Evolutionary conservation across 805 yeast genomes (phyloP).

Genomic region (Nakazawaea wyomingensis): DNA sequence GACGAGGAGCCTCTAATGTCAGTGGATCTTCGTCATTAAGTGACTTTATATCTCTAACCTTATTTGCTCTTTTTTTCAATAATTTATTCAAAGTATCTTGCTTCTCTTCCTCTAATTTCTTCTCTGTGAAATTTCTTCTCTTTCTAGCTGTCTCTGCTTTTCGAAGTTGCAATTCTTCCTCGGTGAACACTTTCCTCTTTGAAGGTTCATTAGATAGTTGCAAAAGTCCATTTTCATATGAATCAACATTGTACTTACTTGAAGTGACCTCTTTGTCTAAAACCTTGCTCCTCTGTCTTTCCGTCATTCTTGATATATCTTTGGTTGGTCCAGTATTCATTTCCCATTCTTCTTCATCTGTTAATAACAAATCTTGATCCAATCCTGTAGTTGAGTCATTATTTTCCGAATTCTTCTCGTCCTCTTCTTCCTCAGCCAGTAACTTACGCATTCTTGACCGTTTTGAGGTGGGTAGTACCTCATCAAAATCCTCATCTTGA

Average conservation of each 20-base stretch:
- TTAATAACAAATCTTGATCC: constrained; percentile 2
- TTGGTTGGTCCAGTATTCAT: constrained; percentile 30
- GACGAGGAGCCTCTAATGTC: constrained; percentile 22
- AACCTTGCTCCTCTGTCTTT: constrained; percentile 46
- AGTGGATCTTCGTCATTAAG: constrained; percentile 18
- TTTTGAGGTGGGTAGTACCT: not conserved
- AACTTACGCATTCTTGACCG: not conserved
- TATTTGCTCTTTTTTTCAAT: constrained; percentile 77
- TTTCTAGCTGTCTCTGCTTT: constrained; percentile 86
- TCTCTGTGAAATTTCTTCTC: constrained; percentile 77
- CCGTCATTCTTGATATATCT: constrained; percentile 48
- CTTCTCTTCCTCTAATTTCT: constrained; percentile 86
- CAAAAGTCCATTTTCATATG: constrained; percentile 22
- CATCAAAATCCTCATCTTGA: constrained; percentile 1
- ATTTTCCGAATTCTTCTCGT: constrained; percentile 1
- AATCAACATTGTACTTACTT: constrained; percentile 3
- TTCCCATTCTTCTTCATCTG: constrained; percentile 16
- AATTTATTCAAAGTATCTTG: constrained; percentile 85
- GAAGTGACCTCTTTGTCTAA: constrained; percentile 21
- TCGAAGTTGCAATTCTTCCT: constrained; percentile 75
- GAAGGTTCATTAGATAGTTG: constrained; percentile 34
- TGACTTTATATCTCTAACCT: constrained; percentile 41
- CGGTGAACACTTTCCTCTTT: constrained; percentile 60
- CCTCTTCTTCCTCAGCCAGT: not conserved
- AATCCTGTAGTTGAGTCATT: not conserved